A percentile compares a stretch with the other conserved stretches of the same genome.
Conservation (phyloP, 306 rosid genomes). For the Dryas drummondii region DNA sequence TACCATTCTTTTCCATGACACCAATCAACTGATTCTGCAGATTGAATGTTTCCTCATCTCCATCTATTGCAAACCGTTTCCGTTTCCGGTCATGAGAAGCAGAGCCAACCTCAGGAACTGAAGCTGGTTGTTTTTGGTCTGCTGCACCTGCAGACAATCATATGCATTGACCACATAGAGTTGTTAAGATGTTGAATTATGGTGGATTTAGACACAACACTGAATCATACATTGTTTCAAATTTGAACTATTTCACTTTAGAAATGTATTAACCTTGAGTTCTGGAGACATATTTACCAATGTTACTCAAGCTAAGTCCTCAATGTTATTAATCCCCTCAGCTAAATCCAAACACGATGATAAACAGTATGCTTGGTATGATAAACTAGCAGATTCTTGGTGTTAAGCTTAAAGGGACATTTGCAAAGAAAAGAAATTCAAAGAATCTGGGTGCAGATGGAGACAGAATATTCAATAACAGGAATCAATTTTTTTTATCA, state of each 20-base stretch:
- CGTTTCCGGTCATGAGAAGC: slow-evolving; percentile 83
- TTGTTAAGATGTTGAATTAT: not conserved
- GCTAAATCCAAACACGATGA: not conserved
- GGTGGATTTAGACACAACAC: not conserved
- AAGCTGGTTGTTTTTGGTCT: slow-evolving; percentile 51
- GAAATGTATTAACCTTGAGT: not conserved
- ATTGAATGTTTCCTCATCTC: slow-evolving; percentile 49
- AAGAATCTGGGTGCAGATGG: not conserved
- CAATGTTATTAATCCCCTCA: not conserved
- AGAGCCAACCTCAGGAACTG: slow-evolving; percentile 69
- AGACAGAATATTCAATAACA: not conserved
- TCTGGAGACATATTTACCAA: not conserved
- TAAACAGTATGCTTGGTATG: not conserved
- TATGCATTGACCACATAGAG: not conserved
- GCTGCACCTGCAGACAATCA: slow-evolving; percentile 39
- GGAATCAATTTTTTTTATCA: not conserved
- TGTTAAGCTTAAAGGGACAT: not conserved
- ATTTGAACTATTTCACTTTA: not conserved
- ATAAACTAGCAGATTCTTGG: not conserved
- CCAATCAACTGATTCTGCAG: slow-evolving; percentile 70
- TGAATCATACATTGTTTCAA: not conserved
- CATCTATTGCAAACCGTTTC: slow-evolving; percentile 52
- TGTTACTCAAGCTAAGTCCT: not conserved
- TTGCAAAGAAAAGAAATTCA: not conserved
- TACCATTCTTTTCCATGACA: slow-evolving; percentile 79